Evolutionary conservation across 345 rosid genomes (phyloP).

Genomic region (Triadica sebifera): DNA sequence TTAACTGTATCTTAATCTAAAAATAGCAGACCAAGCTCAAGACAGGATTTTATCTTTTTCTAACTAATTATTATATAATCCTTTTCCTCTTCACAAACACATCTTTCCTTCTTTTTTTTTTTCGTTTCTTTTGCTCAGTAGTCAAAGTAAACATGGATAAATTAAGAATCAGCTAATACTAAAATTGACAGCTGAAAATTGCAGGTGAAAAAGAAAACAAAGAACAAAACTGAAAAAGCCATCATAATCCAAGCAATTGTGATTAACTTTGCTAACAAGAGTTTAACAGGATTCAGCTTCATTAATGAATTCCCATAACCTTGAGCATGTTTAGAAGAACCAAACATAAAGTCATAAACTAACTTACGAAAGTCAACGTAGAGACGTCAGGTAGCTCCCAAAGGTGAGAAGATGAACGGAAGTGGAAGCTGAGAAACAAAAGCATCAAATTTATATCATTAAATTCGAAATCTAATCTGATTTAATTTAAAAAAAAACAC

Average conservation of each 20-base stretch:
- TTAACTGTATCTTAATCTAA: neutral
- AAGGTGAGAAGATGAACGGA: neutral
- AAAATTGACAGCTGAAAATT: neutral
- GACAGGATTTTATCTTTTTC: too few species aligned
- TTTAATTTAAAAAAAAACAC: too few species aligned
- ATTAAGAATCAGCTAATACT: neutral
- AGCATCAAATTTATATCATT: too few species aligned
- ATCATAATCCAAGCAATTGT: neutral
- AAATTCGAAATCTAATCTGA: neutral
- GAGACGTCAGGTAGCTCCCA: neutral
- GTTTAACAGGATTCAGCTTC: too few species aligned
- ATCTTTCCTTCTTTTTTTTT: too few species aligned
- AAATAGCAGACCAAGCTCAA: neutral
- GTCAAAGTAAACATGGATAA: neutral
- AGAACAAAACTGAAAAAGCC: neutral
- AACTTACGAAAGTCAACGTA: slow-evolving; percentile 4
- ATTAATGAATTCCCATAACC: neutral
- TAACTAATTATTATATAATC: too few species aligned
- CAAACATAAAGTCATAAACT: neutral
- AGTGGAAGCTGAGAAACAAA: neutral
- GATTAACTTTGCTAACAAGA: neutral
- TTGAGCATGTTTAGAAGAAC: neutral
- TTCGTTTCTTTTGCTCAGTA: too few species aligned
- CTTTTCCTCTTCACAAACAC: too few species aligned
- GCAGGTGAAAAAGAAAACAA: neutral